Percentiles rank a stretch among this genome's conserved stretches.
Conservation (phyloP, 2,329 filamentous ascomycete species). For the Fusarium sp. region DNA sequence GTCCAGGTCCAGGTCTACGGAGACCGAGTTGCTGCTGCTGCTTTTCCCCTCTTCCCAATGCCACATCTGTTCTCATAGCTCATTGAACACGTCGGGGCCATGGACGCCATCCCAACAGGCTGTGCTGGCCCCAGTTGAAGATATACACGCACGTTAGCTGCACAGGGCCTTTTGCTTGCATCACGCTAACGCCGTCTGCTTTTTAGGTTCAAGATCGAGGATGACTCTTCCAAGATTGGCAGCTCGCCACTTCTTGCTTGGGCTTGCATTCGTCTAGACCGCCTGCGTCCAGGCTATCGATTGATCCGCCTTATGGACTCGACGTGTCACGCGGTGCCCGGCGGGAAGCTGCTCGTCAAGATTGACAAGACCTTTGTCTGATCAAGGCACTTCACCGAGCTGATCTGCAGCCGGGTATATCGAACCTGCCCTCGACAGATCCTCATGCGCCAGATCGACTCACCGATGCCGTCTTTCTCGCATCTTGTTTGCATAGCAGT, state of each 20-base stretch:
- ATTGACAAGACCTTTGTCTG: slow-evolving; percentile 57
- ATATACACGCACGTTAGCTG: slow-evolving; percentile 13
- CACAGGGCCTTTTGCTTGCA: slow-evolving; percentile 19
- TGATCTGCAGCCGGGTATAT: not conserved
- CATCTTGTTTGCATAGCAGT: not conserved
- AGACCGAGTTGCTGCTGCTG: not conserved
- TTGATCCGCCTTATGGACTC: slow-evolving; percentile 60
- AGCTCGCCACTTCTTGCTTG: slow-evolving; percentile 57
- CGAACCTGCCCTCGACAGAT: not conserved
- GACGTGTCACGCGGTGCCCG: slow-evolving; percentile 54
- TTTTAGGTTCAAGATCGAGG: slow-evolving; percentile 62
- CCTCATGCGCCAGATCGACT: not conserved
- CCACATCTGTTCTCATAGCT: not conserved
- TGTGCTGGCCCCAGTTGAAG: not conserved
- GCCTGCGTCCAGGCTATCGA: slow-evolving; percentile 63
- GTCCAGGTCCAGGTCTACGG: not conserved
- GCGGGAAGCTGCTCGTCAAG: slow-evolving; percentile 60
- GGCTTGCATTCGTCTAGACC: slow-evolving; percentile 67
- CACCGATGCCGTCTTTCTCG: slow-evolving; percentile 1
- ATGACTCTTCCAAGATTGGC: slow-evolving; percentile 53
- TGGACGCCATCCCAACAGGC: not conserved
- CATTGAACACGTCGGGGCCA: slow-evolving; percentile 1
- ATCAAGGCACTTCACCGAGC: slow-evolving; percentile 17
- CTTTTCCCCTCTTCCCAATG: not conserved
- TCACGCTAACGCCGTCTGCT: slow-evolving; percentile 28